A percentile compares a stretch with the other conserved stretches of the same genome.
phyloP scores from a whole-genome alignment of 2,329 filamentous ascomycete species.

The Fusarium phyllophilum region DNA sequence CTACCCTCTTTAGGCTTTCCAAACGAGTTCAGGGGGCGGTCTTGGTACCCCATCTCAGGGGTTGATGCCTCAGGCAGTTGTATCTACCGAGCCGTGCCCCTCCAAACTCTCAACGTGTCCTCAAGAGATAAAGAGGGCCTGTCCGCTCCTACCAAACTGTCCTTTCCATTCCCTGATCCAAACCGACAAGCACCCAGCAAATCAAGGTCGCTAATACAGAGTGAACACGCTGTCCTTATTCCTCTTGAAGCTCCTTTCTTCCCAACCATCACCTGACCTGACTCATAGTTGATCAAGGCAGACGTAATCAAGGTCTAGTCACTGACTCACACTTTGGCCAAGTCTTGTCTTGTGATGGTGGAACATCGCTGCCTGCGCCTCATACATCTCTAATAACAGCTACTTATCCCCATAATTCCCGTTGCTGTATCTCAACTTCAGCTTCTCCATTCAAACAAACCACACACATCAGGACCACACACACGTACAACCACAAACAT shows the following conservation, averaged over 20 bases:
- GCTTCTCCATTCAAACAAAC: not conserved
- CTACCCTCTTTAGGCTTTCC: slow-evolving; percentile 21
- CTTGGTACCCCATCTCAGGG: slow-evolving; percentile 23
- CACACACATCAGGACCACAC: not conserved
- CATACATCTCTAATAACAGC: slow-evolving; percentile 3
- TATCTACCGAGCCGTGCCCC: slow-evolving; percentile 12
- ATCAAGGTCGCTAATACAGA: slow-evolving; percentile 27
- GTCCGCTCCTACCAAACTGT: slow-evolving; percentile 36
- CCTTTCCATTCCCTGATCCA: slow-evolving; percentile 20
- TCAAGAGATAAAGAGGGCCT: slow-evolving; percentile 51
- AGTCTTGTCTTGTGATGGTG: slow-evolving; percentile 31
- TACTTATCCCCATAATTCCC: slow-evolving; percentile 12
- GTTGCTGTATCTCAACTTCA: slow-evolving; percentile 12
- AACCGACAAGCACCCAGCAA: slow-evolving; percentile 26
- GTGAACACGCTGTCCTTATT: slow-evolving; percentile 45
- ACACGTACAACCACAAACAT: slow-evolving; percentile 44
- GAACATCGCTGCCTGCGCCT: slow-evolving; percentile 28
- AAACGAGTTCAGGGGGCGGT: slow-evolving; percentile 28
- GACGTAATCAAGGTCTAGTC: slow-evolving; percentile 18
- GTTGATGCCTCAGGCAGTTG: slow-evolving; percentile 46
- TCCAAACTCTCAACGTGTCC: slow-evolving; percentile 46
- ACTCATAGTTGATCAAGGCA: slow-evolving; percentile 37
- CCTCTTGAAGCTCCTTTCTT: slow-evolving; percentile 21
- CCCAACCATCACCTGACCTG: slow-evolving; percentile 38
- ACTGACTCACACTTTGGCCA: slow-evolving; percentile 42